Percentiles rank a stretch among this genome's conserved stretches.
phyloP scores from a whole-genome alignment of 83 land plant genomes.

The Diphasiastrum complanatum region DNA sequence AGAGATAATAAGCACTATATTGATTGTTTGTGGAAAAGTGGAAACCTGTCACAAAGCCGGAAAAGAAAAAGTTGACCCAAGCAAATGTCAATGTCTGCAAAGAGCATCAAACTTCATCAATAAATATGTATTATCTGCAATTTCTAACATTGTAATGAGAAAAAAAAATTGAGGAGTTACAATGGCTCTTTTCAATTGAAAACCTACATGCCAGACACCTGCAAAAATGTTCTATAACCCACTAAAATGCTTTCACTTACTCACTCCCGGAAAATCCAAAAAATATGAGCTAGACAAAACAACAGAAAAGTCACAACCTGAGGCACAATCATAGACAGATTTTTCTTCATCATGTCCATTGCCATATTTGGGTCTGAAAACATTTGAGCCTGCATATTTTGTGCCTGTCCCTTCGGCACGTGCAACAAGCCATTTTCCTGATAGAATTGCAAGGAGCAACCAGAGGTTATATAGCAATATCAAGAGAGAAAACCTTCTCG shows the following conservation, averaged over 20 bases:
- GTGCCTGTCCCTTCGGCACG: slow-evolving; percentile 86
- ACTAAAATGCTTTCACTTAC: neutral
- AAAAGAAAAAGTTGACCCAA: slow-evolving; percentile 98
- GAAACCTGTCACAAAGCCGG: slow-evolving; percentile 93
- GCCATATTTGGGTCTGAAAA: slow-evolving; percentile 98
- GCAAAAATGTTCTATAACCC: no score
- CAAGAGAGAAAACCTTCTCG: neutral
- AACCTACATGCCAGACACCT: no score
- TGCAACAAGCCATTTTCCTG: slow-evolving; percentile 86
- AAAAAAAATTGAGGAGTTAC: no score
- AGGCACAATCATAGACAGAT: slow-evolving; percentile 94
- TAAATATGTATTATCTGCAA: no score
- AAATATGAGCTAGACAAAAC: slow-evolving; percentile 1
- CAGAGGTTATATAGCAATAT: neutral
- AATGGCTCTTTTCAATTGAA: no score
- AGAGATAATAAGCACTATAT: no score
- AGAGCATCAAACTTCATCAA: neutral
- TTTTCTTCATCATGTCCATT: slow-evolving; percentile 99
- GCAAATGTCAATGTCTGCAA: slow-evolving; percentile 93
- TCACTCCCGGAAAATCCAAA: neutral
- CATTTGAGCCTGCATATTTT: slow-evolving; percentile 93
- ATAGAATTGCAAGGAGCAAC: neutral
- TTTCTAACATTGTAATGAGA: no score
- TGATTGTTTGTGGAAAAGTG: neutral
- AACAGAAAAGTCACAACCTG: slow-evolving; percentile 40